phyloP scores from a whole-genome alignment of 345 rosid genomes.

The Populus alba region DNA sequence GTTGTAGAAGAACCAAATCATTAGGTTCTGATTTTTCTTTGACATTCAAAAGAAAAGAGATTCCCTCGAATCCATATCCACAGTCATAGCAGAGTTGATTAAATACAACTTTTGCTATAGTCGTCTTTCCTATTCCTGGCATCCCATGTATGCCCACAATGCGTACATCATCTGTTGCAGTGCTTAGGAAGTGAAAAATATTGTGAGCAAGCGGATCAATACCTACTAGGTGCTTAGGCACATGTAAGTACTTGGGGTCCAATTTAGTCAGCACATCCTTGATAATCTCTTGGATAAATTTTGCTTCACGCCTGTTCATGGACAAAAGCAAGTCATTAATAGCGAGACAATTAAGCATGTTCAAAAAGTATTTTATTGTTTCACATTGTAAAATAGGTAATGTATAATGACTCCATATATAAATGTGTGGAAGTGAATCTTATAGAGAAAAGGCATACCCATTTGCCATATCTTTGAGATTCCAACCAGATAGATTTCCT shows the following conservation, averaged over 20 bases:
- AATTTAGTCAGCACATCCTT: conserved; percentile 24
- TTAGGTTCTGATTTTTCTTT: background rate
- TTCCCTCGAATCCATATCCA: background rate
- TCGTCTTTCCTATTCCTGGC: background rate
- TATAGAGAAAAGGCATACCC: background rate
- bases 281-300: conserved; percentile 29
- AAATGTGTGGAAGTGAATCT: too few relatives aligned
- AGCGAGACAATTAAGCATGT: background rate
- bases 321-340: too few relatives aligned
- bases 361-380: too few relatives aligned
- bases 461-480: background rate
- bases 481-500: background rate
- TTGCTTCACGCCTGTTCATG: conserved; percentile 24
- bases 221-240: background rate
- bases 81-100: background rate
- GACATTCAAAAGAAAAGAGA: background rate
- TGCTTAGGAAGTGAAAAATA: background rate
- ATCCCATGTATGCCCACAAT: background rate
- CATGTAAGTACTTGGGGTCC: background rate
- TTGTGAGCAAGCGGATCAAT: background rate
- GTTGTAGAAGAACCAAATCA: background rate
- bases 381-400: too few relatives aligned
- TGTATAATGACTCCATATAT: too few relatives aligned
- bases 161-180: background rate
- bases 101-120: background rate